Evolutionary conservation across 2,329 filamentous ascomycete species (phyloP).

Genomic region (Trichoderma sp.): DNA sequence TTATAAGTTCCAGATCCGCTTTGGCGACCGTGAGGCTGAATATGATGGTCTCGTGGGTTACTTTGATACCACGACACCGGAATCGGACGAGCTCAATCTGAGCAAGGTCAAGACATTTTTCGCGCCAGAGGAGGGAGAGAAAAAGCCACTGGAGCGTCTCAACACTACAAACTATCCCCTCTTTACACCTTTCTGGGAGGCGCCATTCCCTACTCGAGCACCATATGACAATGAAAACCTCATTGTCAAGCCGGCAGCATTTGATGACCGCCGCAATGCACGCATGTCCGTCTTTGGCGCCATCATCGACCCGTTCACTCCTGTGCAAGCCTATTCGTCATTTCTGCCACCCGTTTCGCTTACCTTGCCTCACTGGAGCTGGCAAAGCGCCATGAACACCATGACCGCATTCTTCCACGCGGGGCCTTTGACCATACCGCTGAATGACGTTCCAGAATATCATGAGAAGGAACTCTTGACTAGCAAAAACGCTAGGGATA

Average conservation of each 20-base stretch:
- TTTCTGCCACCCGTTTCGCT: conserved; percentile 36
- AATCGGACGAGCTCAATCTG: background rate
- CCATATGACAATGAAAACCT: background rate
- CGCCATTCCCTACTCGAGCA: background rate
- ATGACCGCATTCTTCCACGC: conserved; percentile 46
- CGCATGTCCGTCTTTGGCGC: background rate
- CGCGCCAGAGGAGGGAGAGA: background rate
- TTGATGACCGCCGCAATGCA: background rate
- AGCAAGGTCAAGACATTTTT: background rate
- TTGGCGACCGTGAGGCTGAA: background rate
- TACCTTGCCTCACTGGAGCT: conserved; percentile 39
- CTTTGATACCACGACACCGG: background rate
- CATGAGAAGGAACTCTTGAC: background rate
- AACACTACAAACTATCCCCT: background rate
- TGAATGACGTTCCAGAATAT: conserved; percentile 16
- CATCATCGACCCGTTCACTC: background rate
- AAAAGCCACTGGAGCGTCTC: background rate
- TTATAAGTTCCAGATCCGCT: background rate
- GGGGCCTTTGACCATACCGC: conserved; percentile 34
- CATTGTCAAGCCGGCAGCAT: background rate
- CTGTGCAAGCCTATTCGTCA: background rate
- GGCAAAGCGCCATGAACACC: conserved; percentile 37
- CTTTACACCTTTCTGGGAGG: background rate
- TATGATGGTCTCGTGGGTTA: background rate
- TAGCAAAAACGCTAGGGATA: background rate